Conservation (phyloP, 208 protist genomes). For the Willaertia magna region DNA sequence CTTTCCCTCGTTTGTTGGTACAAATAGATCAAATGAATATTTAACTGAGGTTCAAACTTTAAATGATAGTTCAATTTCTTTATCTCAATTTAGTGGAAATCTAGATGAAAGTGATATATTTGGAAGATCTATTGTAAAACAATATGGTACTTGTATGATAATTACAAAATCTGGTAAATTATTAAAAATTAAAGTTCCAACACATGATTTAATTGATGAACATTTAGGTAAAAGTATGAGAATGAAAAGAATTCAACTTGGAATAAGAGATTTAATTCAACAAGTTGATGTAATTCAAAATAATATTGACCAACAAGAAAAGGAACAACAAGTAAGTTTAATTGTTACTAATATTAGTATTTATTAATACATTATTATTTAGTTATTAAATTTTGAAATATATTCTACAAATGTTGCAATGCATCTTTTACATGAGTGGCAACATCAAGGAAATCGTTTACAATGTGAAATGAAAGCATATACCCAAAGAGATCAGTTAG, state of each 20-base stretch:
- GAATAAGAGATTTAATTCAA: not conserved
- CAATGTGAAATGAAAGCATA: not conserved
- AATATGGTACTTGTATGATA: not conserved
- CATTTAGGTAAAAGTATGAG: not conserved
- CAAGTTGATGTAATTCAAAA: not conserved
- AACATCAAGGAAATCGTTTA: not conserved
- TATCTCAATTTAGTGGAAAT: not conserved
- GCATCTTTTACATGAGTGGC: not conserved
- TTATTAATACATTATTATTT: too few species aligned
- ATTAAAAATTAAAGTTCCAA: not conserved
- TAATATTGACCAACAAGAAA: not conserved
- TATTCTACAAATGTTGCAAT: not conserved
- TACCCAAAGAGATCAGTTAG: not conserved
- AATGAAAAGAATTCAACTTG: not conserved
- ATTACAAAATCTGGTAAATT: not conserved
- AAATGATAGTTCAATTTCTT: not conserved
- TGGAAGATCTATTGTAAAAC: not conserved
- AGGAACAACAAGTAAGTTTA: too few species aligned
- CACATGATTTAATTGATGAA: not conserved
- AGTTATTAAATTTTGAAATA: not conserved
- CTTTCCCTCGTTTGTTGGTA: too few species aligned
- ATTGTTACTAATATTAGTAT: too few species aligned
- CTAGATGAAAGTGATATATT: not conserved
- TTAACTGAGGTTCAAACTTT: not conserved
- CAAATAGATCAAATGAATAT: not conserved